These are phyloP conservation scores for Hypoxylon sp. DNA, from an alignment of 2,329 filamentous ascomycete species.

Conservation along the genomic window DNA sequence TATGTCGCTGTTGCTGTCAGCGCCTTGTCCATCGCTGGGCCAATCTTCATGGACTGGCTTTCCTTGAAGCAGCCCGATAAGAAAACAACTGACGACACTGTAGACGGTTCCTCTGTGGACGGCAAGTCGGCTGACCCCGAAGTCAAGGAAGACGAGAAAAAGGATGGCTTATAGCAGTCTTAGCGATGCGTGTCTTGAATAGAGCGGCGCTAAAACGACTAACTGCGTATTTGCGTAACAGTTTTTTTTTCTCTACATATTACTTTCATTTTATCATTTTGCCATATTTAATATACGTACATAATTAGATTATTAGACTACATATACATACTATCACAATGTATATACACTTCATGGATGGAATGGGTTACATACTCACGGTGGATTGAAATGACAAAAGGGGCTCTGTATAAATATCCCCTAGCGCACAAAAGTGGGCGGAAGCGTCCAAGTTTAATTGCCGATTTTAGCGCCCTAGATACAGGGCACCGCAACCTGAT, in stretches of 20 bases:
- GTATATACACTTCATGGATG: not conserved
- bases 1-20: conserved; percentile 31
- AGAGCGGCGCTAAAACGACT: not conserved
- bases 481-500: not conserved
- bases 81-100: conserved; percentile 1
- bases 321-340: not conserved
- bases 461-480: not conserved
- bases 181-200: not conserved
- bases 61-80: conserved; percentile 31
- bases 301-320: not conserved
- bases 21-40: conserved; percentile 25
- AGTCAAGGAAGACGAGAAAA: not conserved
- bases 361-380: not conserved
- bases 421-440: too few relatives aligned
- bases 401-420: too few relatives aligned
- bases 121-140: conserved; percentile 8
- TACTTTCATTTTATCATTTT: not conserved
- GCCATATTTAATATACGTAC: not conserved
- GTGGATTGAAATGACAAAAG: not conserved
- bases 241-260: not conserved
- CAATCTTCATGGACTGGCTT: conserved; percentile 28
- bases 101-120: conserved; percentile 18
- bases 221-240: not conserved
- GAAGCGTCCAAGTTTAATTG: too few relatives aligned
- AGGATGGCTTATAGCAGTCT: conserved; percentile 9